Evolutionary conservation across 78 protist species (phyloP), one percentile per base, ranked within the genome.

Genomic region (Tieghemostelium lacteum): DNA sequence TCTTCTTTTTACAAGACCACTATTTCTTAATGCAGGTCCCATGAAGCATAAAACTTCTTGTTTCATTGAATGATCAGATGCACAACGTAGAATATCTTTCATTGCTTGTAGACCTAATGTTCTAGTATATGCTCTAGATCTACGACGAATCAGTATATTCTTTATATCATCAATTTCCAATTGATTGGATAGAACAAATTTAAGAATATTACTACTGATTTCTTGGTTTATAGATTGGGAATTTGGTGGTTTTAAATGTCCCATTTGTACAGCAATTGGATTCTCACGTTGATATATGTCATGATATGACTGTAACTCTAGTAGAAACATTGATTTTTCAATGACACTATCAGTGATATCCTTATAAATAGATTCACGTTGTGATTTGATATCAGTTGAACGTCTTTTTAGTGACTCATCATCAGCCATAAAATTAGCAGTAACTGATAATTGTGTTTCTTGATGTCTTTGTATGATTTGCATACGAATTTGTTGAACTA

Each of bases 21-120:
- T 75, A 57, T 88, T 88, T 71, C 93, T 55, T 4, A 88, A 64
- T 49, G 93, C 93, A 4, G 93, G 93, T 0, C 93, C 93, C 33
- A 88, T 70, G n/a, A 66, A 74, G 39, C 87, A 69, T 22, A 88
- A 33, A 36, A 52, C 86, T 17, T 88, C 93, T 2, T 50, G 78
- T 65, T 77, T 88, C 93, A 88, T 88, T 0, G 75, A 29, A 24
- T 75, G 86, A 29, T 88, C 86, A 26, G 86, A 67, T 2, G 87
- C 75, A 36, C 88, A 88, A 31, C 74, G 71, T 24, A 88, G 24
- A 12, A 88, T 77, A 29, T 74, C 85, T 1, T 34, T 62, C 80
- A 88, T 77, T 16, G 93, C 78, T 52, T 75, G 86, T 34, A 88
- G 33, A 1, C 93, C 93, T 1, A 74, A 12, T 12, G 66, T 28